Evolutionary conservation across 306 rosid species (phyloP).

Genomic region (Cicer yamashitae): DNA sequence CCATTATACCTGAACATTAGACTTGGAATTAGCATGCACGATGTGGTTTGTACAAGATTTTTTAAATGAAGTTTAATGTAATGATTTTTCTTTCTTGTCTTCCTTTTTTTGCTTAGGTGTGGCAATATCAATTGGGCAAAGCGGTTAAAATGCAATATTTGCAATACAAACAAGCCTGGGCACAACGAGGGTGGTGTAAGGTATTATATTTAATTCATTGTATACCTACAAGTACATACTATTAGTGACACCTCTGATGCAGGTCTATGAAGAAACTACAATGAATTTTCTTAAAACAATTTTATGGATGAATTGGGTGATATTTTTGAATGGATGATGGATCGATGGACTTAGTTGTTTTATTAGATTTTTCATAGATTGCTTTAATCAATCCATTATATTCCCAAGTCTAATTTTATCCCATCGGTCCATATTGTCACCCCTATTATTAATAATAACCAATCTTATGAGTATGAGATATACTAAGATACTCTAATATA

Average conservation of each 20-base stretch:
- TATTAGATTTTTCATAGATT: too few relatives aligned
- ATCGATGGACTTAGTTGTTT: too few relatives aligned
- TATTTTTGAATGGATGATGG: too few relatives aligned
- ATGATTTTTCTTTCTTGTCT: slow-evolving; percentile 29
- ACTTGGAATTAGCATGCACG: slow-evolving; percentile 11
- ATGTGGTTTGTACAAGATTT: slow-evolving; percentile 13
- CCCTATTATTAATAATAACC: too few relatives aligned
- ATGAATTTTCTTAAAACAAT: too few relatives aligned
- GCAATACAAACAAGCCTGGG: slow-evolving; percentile 98
- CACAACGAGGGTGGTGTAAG: slow-evolving; percentile 96
- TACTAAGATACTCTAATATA: not conserved
- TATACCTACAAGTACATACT: slow-evolving; percentile 26
- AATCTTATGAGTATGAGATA: not conserved
- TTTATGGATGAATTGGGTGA: too few relatives aligned
- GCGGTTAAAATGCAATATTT: slow-evolving; percentile 92
- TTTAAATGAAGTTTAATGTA: slow-evolving; percentile 20
- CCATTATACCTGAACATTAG: not conserved
- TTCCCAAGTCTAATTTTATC: too few relatives aligned
- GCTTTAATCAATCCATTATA: too few relatives aligned
- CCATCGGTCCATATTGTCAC: too few relatives aligned
- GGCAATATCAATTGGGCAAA: slow-evolving; percentile 99
- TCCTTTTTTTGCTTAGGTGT: slow-evolving; percentile 66
- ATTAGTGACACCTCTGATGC: slow-evolving; percentile 2
- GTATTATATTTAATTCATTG: slow-evolving; percentile 54
- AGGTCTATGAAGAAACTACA: not conserved